phyloP scores from a whole-genome alignment of 2,329 filamentous ascomycete genomes.

The Helicocarpus griseus region DNA sequence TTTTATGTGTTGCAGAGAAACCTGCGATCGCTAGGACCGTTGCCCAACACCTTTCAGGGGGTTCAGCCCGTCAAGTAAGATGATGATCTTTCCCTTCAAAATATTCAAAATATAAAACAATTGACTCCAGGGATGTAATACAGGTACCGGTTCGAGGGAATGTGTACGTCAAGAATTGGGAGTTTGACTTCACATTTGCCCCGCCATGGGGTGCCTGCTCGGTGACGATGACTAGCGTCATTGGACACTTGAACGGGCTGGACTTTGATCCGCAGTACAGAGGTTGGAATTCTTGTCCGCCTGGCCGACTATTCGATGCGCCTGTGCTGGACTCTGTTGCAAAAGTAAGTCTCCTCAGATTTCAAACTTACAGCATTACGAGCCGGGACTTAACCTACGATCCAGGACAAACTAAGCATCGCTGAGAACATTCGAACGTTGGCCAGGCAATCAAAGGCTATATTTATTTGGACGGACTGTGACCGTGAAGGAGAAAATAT shows the following conservation, averaged over 20 bases:
- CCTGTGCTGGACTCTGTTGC: slow-evolving; percentile 60
- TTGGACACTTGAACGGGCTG: slow-evolving; percentile 73
- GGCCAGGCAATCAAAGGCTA: slow-evolving; percentile 58
- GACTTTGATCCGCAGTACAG: slow-evolving; percentile 68
- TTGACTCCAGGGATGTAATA: slow-evolving; percentile 5
- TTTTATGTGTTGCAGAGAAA: slow-evolving; percentile 76
- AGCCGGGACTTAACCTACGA: not conserved
- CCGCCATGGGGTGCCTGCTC: slow-evolving; percentile 67
- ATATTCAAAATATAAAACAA: not conserved
- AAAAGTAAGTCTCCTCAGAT: slow-evolving; percentile 41
- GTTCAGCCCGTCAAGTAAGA: slow-evolving; percentile 59
- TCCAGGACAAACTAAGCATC: slow-evolving; percentile 66
- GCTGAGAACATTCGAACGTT: slow-evolving; percentile 77
- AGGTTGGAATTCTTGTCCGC: slow-evolving; percentile 72
- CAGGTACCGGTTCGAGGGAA: slow-evolving; percentile 59
- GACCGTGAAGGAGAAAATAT: slow-evolving; percentile 97
- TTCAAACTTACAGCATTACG: not conserved
- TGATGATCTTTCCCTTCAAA: not conserved
- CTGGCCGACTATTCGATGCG: slow-evolving; percentile 70
- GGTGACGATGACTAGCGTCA: slow-evolving; percentile 89
- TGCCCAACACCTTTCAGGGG: slow-evolving; percentile 77
- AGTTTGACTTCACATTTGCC: slow-evolving; percentile 81
- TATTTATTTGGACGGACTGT: slow-evolving; percentile 99
- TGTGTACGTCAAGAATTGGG: slow-evolving; percentile 86
- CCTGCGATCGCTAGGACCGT: slow-evolving; percentile 94